These are phyloP conservation scores for Ganoderma lingzhi DNA, from an alignment of 1,284 basidiomycete genomes.

Conservation along the genomic window DNA sequence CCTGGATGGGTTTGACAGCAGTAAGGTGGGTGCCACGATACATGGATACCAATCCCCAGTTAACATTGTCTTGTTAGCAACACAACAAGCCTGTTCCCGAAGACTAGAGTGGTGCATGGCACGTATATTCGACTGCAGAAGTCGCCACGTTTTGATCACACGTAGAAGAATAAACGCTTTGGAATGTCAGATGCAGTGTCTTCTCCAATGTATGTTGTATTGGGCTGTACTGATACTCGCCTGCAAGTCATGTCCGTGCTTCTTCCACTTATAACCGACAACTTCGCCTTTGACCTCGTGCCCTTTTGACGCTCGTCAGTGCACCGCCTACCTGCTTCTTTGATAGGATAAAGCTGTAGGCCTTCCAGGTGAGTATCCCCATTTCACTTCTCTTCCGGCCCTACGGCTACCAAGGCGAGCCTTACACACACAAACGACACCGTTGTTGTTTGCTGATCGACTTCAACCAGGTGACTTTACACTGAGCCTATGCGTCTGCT, in stretches of 20 bases:
- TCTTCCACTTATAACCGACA: neutral
- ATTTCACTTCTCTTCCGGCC: neutral
- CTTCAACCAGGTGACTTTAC: neutral
- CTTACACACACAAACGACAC: neutral
- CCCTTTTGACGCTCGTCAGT: neutral
- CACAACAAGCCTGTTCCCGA: conserved; percentile 10
- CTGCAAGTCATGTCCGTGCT: neutral
- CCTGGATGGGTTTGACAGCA: conserved; percentile 65
- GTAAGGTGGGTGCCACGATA: conserved; percentile 41
- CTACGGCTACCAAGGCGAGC: neutral
- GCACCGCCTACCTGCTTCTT: neutral
- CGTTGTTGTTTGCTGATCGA: neutral
- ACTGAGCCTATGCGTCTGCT: neutral
- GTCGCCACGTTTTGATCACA: neutral
- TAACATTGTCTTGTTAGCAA: neutral
- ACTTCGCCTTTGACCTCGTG: neutral
- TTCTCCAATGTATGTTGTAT: neutral
- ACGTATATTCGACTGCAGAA: neutral
- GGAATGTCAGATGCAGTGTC: conserved; percentile 3
- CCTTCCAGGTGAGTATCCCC: neutral
- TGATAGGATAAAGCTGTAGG: neutral
- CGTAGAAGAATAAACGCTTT: conserved; percentile 1
- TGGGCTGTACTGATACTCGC: conserved; percentile 7
- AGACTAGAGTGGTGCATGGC: conserved; percentile 3
- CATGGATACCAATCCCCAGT: too few relatives aligned